Evolutionary conservation across 176 grass and related monocot genomes (phyloP), one percentile per base, ranked within the genome.

Genomic region (Avena atlantica): DNA sequence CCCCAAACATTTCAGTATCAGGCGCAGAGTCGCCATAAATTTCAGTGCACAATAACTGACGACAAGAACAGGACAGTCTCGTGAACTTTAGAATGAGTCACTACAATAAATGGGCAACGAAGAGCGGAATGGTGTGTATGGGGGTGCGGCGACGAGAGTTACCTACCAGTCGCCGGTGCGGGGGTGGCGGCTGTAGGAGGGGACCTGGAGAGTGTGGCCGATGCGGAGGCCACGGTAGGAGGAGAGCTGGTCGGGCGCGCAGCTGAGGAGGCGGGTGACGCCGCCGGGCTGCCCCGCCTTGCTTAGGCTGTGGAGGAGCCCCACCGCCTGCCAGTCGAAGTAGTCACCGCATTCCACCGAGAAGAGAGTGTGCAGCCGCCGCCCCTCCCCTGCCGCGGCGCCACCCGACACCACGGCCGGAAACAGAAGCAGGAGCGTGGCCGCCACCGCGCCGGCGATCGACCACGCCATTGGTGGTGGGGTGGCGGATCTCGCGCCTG

Each of bases 311-410:
- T 96, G 97, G 59, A 99, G 89, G 79, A 99, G 78, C 73, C 97
- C 97, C 83, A 94, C 94, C 55, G 94, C 89, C 85, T 99, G 94
- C 97, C 94, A 99, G 85, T 99, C 94, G 89, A 99, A 99, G 89
- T 99, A 99, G 78, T 96, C 86, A 80, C 95, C 90, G 81, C 94
- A 99, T 61, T 99, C 97, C 85, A 99, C 94, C 15, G 97, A 99
- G 90, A 99, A 96, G 80, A 99, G 86, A 36, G 94, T 94, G 91
- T 99, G 97, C 70, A 99, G 87, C 83, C 92, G 87, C 97, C 85
- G 90, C 62, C 86, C 86, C 61, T 88, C 90, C 86, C 69, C 71
- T 4, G 12, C 84, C 29, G 44, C 42, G 3, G 40, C 76, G 9
- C 29, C 81, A 9, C 25, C 25, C 7, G 78, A 58, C 12, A 42